Evolutionary conservation across 371 early-diverging fungal genomes (phyloP).

Genomic region (Saksenaea oblongispora): DNA sequence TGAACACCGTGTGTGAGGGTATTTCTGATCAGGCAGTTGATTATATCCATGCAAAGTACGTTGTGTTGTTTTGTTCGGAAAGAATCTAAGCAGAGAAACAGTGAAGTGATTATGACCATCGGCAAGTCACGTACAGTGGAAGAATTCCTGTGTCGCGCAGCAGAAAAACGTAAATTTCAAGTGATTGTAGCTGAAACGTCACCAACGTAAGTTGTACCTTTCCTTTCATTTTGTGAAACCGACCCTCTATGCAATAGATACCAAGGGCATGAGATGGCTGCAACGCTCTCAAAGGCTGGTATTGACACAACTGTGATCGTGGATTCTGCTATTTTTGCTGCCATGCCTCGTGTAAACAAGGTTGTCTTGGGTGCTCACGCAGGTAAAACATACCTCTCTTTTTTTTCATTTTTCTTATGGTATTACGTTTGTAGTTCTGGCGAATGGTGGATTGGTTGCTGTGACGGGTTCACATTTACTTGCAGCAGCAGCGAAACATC

Average conservation of each 20-base stretch:
- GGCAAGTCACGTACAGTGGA: constrained; percentile 88
- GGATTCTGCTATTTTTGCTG: constrained; percentile 93
- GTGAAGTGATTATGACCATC: constrained; percentile 94
- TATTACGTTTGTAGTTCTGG: constrained; percentile 63
- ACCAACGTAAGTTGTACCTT: constrained; percentile 62
- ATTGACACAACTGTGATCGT: constrained; percentile 93
- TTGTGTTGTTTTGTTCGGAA: not conserved
- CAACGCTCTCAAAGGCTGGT: constrained; percentile 72
- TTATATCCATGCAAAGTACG: constrained; percentile 88
- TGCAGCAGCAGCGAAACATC: constrained; percentile 91
- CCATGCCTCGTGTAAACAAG: constrained; percentile 97
- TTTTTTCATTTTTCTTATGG: not conserved
- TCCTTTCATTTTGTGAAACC: not conserved
- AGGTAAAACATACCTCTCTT: constrained; percentile 40
- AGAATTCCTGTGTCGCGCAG: constrained; percentile 84
- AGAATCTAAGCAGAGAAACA: constrained; percentile 24
- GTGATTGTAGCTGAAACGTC: constrained; percentile 93
- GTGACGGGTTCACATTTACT: constrained; percentile 80
- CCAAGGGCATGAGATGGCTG: constrained; percentile 86
- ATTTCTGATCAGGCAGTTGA: constrained; percentile 82
- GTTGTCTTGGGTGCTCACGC: constrained; percentile 94
- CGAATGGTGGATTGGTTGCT: constrained; percentile 92
- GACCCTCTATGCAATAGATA: constrained; percentile 42
- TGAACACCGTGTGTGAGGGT: constrained; percentile 69
- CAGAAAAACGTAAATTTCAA: constrained; percentile 85